Base-by-base conservation (phyloP, 768 basidiomycete species). In the Serendipita indica region DNA sequence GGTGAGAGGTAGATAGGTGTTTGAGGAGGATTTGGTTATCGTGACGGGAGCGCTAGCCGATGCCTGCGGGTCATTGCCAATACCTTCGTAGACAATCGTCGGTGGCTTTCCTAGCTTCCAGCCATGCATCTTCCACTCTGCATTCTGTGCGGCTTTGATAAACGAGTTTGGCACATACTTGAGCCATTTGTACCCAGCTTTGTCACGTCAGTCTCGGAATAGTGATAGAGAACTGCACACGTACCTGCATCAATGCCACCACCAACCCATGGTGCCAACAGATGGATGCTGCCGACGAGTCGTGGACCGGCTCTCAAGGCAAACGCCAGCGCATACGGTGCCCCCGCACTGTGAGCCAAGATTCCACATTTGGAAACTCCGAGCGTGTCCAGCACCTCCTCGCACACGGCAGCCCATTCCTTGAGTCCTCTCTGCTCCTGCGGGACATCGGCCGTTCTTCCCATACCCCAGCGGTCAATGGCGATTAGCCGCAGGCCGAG, bases 71-170 rank as follows among this genome's bases (percentile, higher is more conserved):
- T 81, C 81, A 66, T 86, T 90, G 18, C 87, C 90, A 65, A 96
- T 92, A 30, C 89, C 90, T 64, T 88, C 79, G 65, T 83, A 90
- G 1, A 85, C 77, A 39, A 90, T 75, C 1, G 84, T 82, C 7
- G 92, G 93, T 16, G 90, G 89, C 66, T 97, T 97, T 63, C 94
- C 96, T 30, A 99, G 79, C 83, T 89, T 89, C 89, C 93, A 98
- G 0, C 89, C 87, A 66, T 96, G 91, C 43, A 98, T 75, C 69
- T 86, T 90, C 92, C 92, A 97, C 67, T 99, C 94, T 0, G 94
- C 94, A 3, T 91, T 89, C 69, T 94, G 92, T 0, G 92, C 94
- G 0, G 92, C 92, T 73, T 88, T 91, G 62, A 99, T 75, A 35
- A 99, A 80, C 28, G 87, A 83, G 61, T 87, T 89, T 0, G 94